Percentiles rank a stretch among this genome's conserved stretches.
Conservation (phyloP, 768 basidiomycete genomes). For the Lactarius evosmus region DNA sequence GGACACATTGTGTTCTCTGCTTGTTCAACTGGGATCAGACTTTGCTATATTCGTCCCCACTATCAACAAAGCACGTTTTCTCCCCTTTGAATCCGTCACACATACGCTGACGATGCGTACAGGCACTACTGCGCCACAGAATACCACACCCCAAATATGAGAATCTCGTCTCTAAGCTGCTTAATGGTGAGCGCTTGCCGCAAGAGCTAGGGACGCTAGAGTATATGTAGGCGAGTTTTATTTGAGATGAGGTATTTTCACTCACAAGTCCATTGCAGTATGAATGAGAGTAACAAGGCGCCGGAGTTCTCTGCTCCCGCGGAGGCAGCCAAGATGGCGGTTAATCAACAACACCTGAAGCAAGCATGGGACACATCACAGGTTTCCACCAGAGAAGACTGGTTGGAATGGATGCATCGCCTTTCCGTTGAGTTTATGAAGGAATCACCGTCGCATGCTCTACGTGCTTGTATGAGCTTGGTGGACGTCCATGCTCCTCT, state of each 20-base stretch:
- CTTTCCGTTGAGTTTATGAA: slow-evolving; percentile 96
- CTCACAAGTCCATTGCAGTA: slow-evolving; percentile 33
- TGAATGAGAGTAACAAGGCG: slow-evolving; percentile 57
- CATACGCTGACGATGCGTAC: slow-evolving; percentile 12
- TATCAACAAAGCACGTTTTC: slow-evolving; percentile 76
- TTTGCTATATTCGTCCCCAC: slow-evolving; percentile 98
- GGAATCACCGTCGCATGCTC: slow-evolving; percentile 96
- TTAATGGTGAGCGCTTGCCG: slow-evolving; percentile 89
- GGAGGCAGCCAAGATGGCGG: slow-evolving; percentile 83
- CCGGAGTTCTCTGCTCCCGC: slow-evolving; percentile 74
- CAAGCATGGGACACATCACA: slow-evolving; percentile 91
- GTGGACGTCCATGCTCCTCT: slow-evolving; percentile 90
- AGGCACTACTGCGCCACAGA: slow-evolving; percentile 75
- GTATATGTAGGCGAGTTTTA: slow-evolving; percentile 45
- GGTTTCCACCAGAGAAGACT: slow-evolving; percentile 77
- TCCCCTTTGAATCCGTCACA: neutral
- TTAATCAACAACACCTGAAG: slow-evolving; percentile 96
- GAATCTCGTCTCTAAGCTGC: slow-evolving; percentile 77
- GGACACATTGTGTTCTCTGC: slow-evolving; percentile 89
- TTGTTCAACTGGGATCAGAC: slow-evolving; percentile 91
- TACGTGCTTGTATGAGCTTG: slow-evolving; percentile 91
- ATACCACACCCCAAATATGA: slow-evolving; percentile 86
- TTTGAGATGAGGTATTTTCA: neutral
- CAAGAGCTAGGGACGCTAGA: slow-evolving; percentile 78
- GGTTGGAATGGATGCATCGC: slow-evolving; percentile 93